A percentile compares a stretch with the other conserved stretches of the same genome.
phyloP scores from a whole-genome alignment of 2,329 filamentous ascomycete genomes.

The Calonectria leucothoes region DNA sequence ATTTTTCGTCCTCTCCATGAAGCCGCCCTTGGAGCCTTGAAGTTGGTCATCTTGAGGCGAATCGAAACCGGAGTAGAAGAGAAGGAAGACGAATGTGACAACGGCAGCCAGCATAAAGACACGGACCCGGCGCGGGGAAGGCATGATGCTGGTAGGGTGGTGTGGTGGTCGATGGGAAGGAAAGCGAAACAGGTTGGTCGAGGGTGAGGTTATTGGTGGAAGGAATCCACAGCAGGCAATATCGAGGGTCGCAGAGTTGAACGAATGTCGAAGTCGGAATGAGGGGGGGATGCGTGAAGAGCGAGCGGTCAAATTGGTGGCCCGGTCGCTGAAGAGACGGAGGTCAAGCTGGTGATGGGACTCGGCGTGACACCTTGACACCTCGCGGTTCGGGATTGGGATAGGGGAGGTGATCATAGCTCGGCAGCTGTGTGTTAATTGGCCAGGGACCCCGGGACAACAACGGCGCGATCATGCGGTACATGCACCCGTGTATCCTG shows the following conservation, averaged over 20 bases:
- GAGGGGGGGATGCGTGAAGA: neutral
- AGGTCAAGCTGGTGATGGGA: neutral
- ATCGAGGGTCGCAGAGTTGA: neutral
- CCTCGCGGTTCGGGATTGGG: neutral
- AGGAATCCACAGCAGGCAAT: neutral
- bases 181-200: neutral
- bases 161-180: slow-evolving; percentile 32
- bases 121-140: slow-evolving; percentile 76
- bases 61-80: slow-evolving; percentile 76
- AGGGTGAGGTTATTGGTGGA: neutral
- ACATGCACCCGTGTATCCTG: neutral
- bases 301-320: neutral
- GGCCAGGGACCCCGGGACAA: slow-evolving; percentile 9
- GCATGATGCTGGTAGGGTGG: slow-evolving; percentile 61
- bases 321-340: slow-evolving; percentile 5
- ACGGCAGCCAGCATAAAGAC: slow-evolving; percentile 74
- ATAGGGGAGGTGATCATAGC: slow-evolving; percentile 20
- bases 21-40: slow-evolving; percentile 63
- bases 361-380: slow-evolving; percentile 13
- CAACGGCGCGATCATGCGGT: neutral
- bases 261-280: slow-evolving; percentile 6
- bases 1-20: slow-evolving; percentile 70
- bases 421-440: slow-evolving; percentile 13
- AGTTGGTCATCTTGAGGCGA: slow-evolving; percentile 60
- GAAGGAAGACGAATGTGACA: slow-evolving; percentile 72